Percentiles rank a stretch among this genome's conserved stretches.
Conservation (phyloP, 495 filamentous ascomycete species). For the Thermothielavioides terrestris region DNA sequence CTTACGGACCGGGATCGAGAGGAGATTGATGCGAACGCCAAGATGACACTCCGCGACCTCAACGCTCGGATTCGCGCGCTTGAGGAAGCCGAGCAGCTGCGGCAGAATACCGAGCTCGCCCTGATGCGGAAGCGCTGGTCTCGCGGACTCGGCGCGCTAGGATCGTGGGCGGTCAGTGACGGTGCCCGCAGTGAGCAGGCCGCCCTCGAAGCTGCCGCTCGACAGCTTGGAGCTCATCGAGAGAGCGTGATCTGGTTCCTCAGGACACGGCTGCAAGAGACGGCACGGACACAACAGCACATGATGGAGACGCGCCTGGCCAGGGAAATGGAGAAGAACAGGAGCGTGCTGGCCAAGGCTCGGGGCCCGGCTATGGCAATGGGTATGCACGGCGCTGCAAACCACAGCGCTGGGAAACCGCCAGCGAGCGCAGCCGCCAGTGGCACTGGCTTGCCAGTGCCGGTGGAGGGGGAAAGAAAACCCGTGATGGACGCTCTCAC, state of each 20-base stretch:
- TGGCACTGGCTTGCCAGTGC: slow-evolving; percentile 27
- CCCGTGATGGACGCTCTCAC: slow-evolving; percentile 54
- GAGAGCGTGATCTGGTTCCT: slow-evolving; percentile 81
- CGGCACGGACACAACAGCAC: slow-evolving; percentile 62
- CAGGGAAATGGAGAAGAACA: slow-evolving; percentile 80
- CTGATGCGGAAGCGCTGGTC: slow-evolving; percentile 63
- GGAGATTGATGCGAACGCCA: slow-evolving; percentile 74
- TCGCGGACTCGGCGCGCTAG: slow-evolving; percentile 48
- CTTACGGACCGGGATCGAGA: slow-evolving; percentile 65
- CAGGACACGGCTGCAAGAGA: slow-evolving; percentile 62
- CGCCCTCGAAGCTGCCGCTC: slow-evolving; percentile 57
- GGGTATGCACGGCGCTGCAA: slow-evolving; percentile 6
- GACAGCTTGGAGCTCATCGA: slow-evolving; percentile 52
- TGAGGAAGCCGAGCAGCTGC: slow-evolving; percentile 70
- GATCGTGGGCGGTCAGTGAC: slow-evolving; percentile 68
- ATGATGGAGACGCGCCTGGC: slow-evolving; percentile 89
- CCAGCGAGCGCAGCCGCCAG: not conserved
- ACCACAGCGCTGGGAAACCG: slow-evolving; percentile 7
- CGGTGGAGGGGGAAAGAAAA: slow-evolving; percentile 26
- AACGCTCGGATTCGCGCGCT: slow-evolving; percentile 67
- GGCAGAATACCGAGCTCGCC: slow-evolving; percentile 59
- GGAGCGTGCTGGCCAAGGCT: slow-evolving; percentile 71
- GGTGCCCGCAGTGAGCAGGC: slow-evolving; percentile 50
- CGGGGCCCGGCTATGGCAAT: slow-evolving; percentile 18
- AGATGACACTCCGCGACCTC: slow-evolving; percentile 73